Evolutionary conservation across 2,329 filamentous ascomycete species (phyloP).

Genomic region (Aspergillus clavatus): DNA sequence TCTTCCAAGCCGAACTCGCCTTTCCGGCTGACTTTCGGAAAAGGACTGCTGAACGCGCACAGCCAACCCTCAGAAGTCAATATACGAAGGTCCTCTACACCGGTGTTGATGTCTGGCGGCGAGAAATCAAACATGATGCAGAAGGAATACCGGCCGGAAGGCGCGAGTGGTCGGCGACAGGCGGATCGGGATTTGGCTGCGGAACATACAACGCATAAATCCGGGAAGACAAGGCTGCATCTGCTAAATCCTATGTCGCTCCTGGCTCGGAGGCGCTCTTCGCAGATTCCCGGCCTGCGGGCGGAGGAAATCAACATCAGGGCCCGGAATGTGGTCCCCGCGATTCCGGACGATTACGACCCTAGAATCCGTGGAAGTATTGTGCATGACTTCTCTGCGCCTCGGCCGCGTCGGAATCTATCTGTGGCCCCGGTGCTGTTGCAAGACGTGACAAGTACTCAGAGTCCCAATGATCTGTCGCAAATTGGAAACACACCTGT

Average conservation of each 20-base stretch:
- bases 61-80: constrained; percentile 20
- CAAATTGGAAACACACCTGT: constrained; percentile 6
- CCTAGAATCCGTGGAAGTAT: constrained; percentile 59
- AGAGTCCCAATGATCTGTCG: constrained; percentile 13
- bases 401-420: constrained; percentile 44
- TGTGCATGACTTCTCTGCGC: constrained; percentile 62
- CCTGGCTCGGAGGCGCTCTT: constrained; percentile 53
- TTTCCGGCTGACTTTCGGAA: constrained; percentile 34
- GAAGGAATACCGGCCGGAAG: constrained; percentile 25
- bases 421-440: constrained; percentile 20
- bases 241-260: constrained; percentile 59
- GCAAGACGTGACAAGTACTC: constrained; percentile 8
- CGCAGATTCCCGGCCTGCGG: constrained; percentile 45
- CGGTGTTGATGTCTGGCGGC: constrained; percentile 16
- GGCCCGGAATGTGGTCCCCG: constrained; percentile 45
- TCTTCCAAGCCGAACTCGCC: constrained; percentile 32
- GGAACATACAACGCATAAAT: constrained; percentile 29
- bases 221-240: constrained; percentile 49
- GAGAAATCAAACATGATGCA: constrained; percentile 20
- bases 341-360: constrained; percentile 58
- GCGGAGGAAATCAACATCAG: constrained; percentile 50
- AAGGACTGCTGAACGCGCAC: constrained; percentile 22
- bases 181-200: constrained; percentile 25
- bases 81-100: constrained; percentile 26
- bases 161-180: constrained; percentile 18